Base-by-base conservation (phyloP, 257 asterid species). In the Solanum boliviense region DNA sequence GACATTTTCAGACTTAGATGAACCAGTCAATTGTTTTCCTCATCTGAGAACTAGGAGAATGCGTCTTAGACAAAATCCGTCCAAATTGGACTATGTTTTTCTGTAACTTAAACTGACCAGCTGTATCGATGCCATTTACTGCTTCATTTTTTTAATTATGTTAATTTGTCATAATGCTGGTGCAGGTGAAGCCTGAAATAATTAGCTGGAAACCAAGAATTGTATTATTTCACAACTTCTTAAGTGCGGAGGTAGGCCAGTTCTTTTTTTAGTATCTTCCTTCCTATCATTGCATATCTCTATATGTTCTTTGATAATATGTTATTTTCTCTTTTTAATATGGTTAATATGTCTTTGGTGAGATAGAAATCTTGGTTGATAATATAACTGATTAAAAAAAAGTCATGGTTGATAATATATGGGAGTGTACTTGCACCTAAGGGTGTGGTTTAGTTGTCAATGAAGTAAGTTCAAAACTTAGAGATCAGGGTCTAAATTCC, bases 171-270 rank as follows among this genome's bases (percentile, higher is more conserved):
- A 34, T 67, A 84, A 81, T 48, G 39, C 84, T 84, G 88, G 36
- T 91, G 88, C 91, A 95, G 98, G 95, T 95, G 70, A 94, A 91
- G 89, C 98, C 98, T 88, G 98, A 94, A 92, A 88, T 95, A 88
- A 58, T 95, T 85, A 94, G 93, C 94, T 95, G 98, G 98, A 87
- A 94, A 60, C 98, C 98, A 4, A 91, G 98, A 58, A 91, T 95
- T 79, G 85, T 94, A 41, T 85, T 94, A 76, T 93, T 94, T 75
- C 98, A 93, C 86, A 92, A 94, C 92, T 95, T 95, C 92, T 91
- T 94, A 89, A 95, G 98, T 89, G 52, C 89, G 0, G 98, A 95
- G 98, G 98, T 95, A 92, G 48, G 92, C 41, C 52, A 44, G 84
- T 67, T 67, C 88, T 15, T 78, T 18, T 73, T 41, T 70, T 82